phyloP scores from a whole-genome alignment of 805 yeast genomes.

The Starmerella davenportii region DNA sequence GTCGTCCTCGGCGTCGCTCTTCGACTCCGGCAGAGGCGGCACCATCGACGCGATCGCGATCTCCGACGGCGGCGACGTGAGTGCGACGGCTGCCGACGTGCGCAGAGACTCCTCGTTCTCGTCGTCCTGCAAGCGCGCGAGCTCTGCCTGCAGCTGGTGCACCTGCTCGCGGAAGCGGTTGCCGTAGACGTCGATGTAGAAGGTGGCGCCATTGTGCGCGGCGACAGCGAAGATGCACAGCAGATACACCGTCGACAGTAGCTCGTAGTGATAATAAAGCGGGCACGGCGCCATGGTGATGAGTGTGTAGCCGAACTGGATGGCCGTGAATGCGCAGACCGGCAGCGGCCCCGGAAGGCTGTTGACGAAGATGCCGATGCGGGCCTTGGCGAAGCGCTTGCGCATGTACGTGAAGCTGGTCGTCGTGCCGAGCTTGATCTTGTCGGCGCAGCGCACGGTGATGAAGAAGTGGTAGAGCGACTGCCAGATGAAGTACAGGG shows the following conservation, averaged over 20 bases:
- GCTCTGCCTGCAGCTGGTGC: constrained; percentile 45
- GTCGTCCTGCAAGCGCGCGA: constrained; percentile 18
- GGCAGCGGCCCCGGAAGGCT: constrained; percentile 70
- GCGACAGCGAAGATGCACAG: constrained; percentile 61
- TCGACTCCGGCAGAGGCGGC: too few species aligned
- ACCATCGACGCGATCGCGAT: neutral
- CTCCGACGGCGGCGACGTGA: too few species aligned
- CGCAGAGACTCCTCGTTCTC: neutral
- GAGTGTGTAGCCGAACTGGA: constrained; percentile 76
- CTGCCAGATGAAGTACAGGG: constrained; percentile 82
- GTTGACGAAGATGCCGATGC: constrained; percentile 62
- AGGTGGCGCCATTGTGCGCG: constrained; percentile 85
- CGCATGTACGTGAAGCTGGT: constrained; percentile 79
- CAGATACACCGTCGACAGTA: constrained; percentile 50
- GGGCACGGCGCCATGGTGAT: constrained; percentile 80
- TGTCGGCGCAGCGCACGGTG: constrained; percentile 57
- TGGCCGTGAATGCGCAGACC: constrained; percentile 65
- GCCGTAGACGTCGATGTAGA: constrained; percentile 82
- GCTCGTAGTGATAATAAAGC: constrained; percentile 58
- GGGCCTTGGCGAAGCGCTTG: constrained; percentile 43
- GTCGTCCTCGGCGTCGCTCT: too few species aligned
- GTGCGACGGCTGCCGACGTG: too few species aligned
- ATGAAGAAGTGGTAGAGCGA: constrained; percentile 77
- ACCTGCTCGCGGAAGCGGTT: constrained; percentile 78
- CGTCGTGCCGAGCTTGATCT: constrained; percentile 68